These are phyloP conservation scores for Penicillium aurantiogriseum DNA, from an alignment of 2,329 filamentous ascomycete species.

Conservation along the genomic window DNA sequence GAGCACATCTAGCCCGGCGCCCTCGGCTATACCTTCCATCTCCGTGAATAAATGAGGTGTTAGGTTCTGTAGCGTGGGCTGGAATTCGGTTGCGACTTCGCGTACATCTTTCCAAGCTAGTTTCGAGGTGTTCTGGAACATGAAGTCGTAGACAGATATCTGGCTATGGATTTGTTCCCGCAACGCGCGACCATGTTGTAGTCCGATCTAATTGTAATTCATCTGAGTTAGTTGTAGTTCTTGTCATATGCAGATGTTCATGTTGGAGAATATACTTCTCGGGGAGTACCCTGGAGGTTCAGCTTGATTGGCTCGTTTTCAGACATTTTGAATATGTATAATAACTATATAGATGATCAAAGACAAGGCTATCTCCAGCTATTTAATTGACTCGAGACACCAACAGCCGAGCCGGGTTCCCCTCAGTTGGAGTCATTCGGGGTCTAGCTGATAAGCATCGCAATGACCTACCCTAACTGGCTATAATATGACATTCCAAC, in stretches of 20 bases:
- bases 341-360: not conserved
- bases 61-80: conserved; percentile 42
- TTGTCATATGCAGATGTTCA: not conserved
- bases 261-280: conserved; percentile 24
- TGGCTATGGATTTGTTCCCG: conserved; percentile 42
- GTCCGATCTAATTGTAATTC: conserved; percentile 45
- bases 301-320: conserved; percentile 24
- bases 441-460: conserved; percentile 15
- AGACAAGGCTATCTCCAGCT: not conserved
- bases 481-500: not conserved
- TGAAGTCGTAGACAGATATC: conserved; percentile 48
- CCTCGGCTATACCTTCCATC: conserved; percentile 55
- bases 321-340: conserved; percentile 47
- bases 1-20: conserved; percentile 47
- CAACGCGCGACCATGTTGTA: conserved; percentile 47
- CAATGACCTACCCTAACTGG: conserved; percentile 15
- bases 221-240: not conserved
- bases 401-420: conserved; percentile 6
- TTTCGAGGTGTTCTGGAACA: conserved; percentile 50
- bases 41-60: conserved; percentile 44
- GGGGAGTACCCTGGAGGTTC: conserved; percentile 24
- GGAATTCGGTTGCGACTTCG: conserved; percentile 49
- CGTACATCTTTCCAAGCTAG: conserved; percentile 49
- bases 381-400: not conserved
- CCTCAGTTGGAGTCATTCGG: conserved; percentile 21